Conservation (phyloP, 2,329 filamentous ascomycete species). For the Bipolaris sorokiniana region DNA sequence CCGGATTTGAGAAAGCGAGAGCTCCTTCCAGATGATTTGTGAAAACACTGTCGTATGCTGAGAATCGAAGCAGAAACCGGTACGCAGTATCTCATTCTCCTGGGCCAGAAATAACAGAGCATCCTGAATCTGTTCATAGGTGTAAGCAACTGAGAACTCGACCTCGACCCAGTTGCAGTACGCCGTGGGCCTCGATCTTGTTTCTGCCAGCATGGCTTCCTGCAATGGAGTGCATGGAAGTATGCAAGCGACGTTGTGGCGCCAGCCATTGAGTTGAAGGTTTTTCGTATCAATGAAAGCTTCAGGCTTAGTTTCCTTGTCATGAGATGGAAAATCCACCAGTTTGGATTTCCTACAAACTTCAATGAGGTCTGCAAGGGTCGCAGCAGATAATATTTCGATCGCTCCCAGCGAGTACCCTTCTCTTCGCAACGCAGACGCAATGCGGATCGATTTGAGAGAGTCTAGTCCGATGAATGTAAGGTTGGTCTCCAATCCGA, state of each 20-base stretch:
- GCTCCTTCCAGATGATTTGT: constrained; percentile 67
- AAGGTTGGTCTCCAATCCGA: constrained; percentile 54
- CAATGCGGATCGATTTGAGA: constrained; percentile 65
- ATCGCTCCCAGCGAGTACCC: constrained; percentile 65
- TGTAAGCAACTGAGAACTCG: constrained; percentile 53
- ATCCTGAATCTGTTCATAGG: constrained; percentile 49
- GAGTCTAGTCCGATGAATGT: constrained; percentile 69
- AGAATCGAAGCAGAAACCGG: constrained; percentile 67
- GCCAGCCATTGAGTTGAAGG: constrained; percentile 20
- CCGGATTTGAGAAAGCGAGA: constrained; percentile 56
- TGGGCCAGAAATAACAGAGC: constrained; percentile 30
- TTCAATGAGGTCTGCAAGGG: constrained; percentile 43
- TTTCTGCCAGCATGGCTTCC: constrained; percentile 80
- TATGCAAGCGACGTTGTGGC: constrained; percentile 43
- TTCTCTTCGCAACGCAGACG: constrained; percentile 65
- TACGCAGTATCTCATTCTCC: constrained; percentile 71
- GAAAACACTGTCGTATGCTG: constrained; percentile 57
- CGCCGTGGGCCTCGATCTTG: constrained; percentile 60
- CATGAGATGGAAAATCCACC: not conserved
- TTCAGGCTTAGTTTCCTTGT: not conserved
- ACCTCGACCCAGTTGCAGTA: constrained; percentile 84
- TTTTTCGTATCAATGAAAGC: not conserved
- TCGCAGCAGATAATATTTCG: constrained; percentile 66
- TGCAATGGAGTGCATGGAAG: constrained; percentile 75
- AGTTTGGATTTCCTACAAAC: constrained; percentile 22